Percentiles rank a stretch among this genome's conserved stretches.
Conservation (phyloP, 768 basidiomycete genomes). For the Mycena alexandri region DNA sequence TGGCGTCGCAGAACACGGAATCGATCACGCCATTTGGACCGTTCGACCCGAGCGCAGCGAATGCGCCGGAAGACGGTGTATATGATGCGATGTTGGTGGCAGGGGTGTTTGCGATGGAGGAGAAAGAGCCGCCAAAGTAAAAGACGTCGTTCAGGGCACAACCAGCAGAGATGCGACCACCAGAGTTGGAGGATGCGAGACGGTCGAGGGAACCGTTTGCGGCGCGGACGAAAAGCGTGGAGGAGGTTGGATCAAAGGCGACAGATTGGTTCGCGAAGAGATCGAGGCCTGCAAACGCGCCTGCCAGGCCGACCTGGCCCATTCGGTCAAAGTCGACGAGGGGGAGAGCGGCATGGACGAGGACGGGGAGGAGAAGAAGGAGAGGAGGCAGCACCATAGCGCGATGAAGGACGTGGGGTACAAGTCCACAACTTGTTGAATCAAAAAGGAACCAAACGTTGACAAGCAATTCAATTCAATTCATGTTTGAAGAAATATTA, state of each 20-base stretch:
- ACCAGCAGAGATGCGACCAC: constrained; percentile 81
- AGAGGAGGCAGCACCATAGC: constrained; percentile 38
- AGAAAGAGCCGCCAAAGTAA: constrained; percentile 89
- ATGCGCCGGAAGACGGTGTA: constrained; percentile 65
- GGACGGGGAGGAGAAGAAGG: constrained; percentile 47
- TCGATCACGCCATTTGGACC: constrained; percentile 84
- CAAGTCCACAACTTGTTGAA: constrained; percentile 13
- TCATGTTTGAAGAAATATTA: not conserved
- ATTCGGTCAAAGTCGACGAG: constrained; percentile 83
- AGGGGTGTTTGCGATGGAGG: constrained; percentile 70
- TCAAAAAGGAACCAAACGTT: constrained; percentile 23
- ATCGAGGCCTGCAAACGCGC: constrained; percentile 90
- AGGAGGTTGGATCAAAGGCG: constrained; percentile 76
- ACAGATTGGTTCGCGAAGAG: constrained; percentile 72
- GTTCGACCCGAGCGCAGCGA: constrained; percentile 72
- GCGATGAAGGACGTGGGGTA: constrained; percentile 21
- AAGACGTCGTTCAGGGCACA: constrained; percentile 78
- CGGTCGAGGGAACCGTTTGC: constrained; percentile 74
- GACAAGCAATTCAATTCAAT: not conserved
- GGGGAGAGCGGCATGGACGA: constrained; percentile 59
- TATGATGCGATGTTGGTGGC: constrained; percentile 86
- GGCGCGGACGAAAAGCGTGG: constrained; percentile 78
- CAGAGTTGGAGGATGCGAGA: constrained; percentile 83
- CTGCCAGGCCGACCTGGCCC: constrained; percentile 91
- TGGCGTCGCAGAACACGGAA: constrained; percentile 81